Evolutionary conservation across 257 asterid species (phyloP).

Genomic region (Solanum chilense): DNA sequence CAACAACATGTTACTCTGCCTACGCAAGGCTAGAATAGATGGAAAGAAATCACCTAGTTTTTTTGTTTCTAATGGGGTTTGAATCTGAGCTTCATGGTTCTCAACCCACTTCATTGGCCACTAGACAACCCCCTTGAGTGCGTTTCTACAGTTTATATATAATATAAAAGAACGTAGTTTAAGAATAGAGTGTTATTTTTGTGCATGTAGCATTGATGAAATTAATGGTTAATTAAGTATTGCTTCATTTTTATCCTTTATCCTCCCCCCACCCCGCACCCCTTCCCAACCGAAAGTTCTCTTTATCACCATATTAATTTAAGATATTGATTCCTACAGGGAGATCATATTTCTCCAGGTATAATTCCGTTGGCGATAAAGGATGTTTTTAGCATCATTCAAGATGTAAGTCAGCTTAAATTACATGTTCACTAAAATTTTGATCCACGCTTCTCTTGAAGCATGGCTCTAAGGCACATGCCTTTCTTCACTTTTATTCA

Average conservation of each 20-base stretch:
- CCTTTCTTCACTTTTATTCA: neutral
- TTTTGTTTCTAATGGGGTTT: neutral
- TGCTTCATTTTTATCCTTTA: neutral
- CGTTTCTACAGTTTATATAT: neutral
- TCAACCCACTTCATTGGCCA: neutral
- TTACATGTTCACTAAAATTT: neutral
- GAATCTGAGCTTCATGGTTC: neutral
- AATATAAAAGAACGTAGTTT: neutral
- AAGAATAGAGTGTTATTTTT: neutral
- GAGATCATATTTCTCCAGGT: conserved; percentile 90
- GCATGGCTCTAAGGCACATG: neutral
- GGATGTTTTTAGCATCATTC: conserved; percentile 97
- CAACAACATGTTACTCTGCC: neutral
- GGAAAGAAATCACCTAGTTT: neutral
- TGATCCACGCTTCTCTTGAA: neutral
- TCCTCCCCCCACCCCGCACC: neutral
- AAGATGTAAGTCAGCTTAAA: conserved; percentile 64
- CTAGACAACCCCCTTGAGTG: neutral
- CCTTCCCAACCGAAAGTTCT: neutral
- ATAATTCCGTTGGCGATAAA: conserved; percentile 94
- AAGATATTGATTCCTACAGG: conserved; percentile 32
- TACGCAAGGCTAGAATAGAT: neutral
- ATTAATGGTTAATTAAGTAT: neutral
- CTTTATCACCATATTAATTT: neutral
- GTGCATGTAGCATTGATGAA: neutral